phyloP scores from a whole-genome alignment of 2,329 filamentous ascomycete species.

The Cercospora zeae-maydis region DNA sequence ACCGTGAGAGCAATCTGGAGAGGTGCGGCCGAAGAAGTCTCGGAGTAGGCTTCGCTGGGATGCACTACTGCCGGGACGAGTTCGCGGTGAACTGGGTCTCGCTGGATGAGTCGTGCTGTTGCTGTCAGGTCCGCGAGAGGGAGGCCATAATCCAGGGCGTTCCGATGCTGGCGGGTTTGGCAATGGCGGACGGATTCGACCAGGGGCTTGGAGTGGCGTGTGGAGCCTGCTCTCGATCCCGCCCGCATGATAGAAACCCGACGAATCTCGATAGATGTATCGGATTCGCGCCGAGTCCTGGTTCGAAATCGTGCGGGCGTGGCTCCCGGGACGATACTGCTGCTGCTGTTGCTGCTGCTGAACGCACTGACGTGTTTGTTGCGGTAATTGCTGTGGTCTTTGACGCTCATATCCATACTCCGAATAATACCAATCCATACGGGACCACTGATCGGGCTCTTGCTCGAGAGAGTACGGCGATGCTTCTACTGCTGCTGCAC shows the following conservation, averaged over 20 bases:
- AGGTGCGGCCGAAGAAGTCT: constrained; percentile 10
- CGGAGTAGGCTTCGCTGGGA: constrained; percentile 12
- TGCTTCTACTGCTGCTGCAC: neutral
- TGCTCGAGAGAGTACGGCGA: neutral
- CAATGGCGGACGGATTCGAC: neutral
- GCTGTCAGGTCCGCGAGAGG: neutral
- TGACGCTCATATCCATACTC: neutral
- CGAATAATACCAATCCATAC: neutral
- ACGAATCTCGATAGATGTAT: neutral
- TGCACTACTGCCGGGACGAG: neutral
- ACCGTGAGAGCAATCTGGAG: constrained; percentile 1
- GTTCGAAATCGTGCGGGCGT: neutral
- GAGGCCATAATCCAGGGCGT: neutral
- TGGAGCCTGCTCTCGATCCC: neutral
- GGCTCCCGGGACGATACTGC: neutral
- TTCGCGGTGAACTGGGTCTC: neutral
- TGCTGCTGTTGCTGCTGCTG: neutral
- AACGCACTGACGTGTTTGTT: neutral
- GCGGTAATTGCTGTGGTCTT: neutral
- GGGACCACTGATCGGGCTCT: neutral
- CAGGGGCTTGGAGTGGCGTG: neutral
- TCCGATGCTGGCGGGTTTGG: neutral
- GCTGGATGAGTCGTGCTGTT: neutral
- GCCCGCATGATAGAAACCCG: neutral
- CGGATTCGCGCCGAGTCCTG: neutral